Conservation (phyloP, 441 rosid species). For the Eruca vesicaria region DNA sequence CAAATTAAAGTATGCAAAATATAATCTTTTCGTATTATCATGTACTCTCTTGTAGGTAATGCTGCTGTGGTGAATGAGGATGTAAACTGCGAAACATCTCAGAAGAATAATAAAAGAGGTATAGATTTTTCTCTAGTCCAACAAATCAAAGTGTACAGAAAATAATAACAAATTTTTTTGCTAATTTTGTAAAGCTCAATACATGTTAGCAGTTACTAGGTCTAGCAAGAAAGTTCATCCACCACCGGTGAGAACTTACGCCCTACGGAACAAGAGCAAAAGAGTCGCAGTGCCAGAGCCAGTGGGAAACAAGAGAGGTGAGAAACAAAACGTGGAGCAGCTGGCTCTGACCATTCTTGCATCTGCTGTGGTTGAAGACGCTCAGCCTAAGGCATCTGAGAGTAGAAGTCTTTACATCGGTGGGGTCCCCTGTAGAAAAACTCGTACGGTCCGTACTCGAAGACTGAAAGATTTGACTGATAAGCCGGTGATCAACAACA, state of each 20-base stretch:
- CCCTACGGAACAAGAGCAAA: slow-evolving; percentile 23
- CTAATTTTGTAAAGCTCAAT: neutral
- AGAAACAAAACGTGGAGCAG: slow-evolving; percentile 35
- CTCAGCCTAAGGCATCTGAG: slow-evolving; percentile 48
- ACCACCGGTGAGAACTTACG: neutral
- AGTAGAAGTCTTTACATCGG: slow-evolving; percentile 43
- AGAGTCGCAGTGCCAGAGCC: slow-evolving; percentile 1
- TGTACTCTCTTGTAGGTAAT: neutral
- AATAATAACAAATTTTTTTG: neutral
- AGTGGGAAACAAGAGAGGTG: slow-evolving; percentile 12
- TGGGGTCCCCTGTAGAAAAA: slow-evolving; percentile 27
- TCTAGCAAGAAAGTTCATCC: neutral
- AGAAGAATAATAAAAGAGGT: slow-evolving; percentile 6
- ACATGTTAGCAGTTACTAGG: slow-evolving; percentile 22
- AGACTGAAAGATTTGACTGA: neutral
- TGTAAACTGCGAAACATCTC: neutral
- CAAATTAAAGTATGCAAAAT: no score
- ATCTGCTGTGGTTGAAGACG: slow-evolving; percentile 38
- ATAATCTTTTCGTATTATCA: neutral
- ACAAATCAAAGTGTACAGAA: neutral
- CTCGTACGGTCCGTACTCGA: neutral
- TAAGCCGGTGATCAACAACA: no score
- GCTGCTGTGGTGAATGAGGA: neutral
- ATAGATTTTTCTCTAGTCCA: slow-evolving; percentile 6
- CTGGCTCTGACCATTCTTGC: slow-evolving; percentile 31